These are phyloP conservation scores for Cyberlindnera veronae DNA, from an alignment of 805 yeast genomes.

Conservation along the genomic window DNA sequence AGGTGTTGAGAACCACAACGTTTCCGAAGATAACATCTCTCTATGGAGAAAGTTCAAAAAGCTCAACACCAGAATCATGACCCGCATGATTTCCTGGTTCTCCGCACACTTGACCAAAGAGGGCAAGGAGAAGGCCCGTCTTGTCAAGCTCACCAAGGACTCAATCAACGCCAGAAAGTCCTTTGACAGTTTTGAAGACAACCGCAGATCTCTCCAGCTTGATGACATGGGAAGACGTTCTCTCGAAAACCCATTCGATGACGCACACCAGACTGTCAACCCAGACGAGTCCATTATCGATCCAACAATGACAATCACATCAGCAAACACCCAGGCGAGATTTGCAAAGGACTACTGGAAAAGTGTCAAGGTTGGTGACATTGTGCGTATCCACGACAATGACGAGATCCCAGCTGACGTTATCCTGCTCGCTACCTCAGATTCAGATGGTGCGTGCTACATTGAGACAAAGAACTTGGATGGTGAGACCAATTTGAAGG, in stretches of 20 bases:
- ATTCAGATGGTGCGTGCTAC: conserved; percentile 63
- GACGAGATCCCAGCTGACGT: conserved; percentile 83
- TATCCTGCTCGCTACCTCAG: conserved; percentile 61
- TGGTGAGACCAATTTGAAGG: conserved; percentile 77
- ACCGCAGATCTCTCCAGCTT: conserved; percentile 27
- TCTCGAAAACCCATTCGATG: conserved; percentile 28
- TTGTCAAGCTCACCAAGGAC: conserved; percentile 25
- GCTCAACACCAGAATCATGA: conserved; percentile 32
- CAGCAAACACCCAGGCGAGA: conserved; percentile 41
- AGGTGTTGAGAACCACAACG: conserved; percentile 56
- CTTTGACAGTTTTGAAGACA: conserved; percentile 35
- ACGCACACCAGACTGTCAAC: conserved; percentile 29
- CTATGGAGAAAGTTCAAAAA: conserved; percentile 71
- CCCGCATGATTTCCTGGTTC: conserved; percentile 8
- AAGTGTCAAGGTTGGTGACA: conserved; percentile 69
- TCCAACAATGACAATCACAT: conserved; percentile 51
- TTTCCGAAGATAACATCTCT: conserved; percentile 59
- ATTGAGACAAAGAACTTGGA: conserved; percentile 81
- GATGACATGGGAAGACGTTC: conserved; percentile 26
- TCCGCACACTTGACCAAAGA: conserved; percentile 28
- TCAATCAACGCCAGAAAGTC: conserved; percentile 33
- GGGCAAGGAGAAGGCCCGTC: conserved; percentile 34
- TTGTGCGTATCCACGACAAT: conserved; percentile 65
- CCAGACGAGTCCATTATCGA: conserved; percentile 52
- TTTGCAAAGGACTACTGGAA: conserved; percentile 58